These are phyloP conservation scores for Jackrogersella minutella DNA, from an alignment of 495 filamentous ascomycete species.

Conservation along the genomic window DNA sequence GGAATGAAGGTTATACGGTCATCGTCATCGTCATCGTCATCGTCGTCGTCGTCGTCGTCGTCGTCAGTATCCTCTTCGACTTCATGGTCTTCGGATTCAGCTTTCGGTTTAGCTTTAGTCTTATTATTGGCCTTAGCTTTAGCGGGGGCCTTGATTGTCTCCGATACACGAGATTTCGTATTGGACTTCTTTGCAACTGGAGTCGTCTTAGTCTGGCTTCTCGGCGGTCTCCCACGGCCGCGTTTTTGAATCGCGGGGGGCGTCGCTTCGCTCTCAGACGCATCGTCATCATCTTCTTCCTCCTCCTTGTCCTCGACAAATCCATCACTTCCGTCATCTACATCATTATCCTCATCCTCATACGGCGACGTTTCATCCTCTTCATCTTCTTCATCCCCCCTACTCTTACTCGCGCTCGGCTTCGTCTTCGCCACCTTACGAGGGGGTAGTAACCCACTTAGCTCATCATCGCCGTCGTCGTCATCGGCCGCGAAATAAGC, in stretches of 20 bases:
- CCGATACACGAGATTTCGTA: slow-evolving; percentile 7
- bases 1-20: slow-evolving; percentile 65
- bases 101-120: slow-evolving; percentile 18
- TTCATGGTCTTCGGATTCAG: slow-evolving; percentile 26
- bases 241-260: slow-evolving; percentile 25
- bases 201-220: slow-evolving; percentile 12
- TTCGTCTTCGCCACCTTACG: slow-evolving; percentile 27
- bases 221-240: slow-evolving; percentile 34
- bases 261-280: slow-evolving; percentile 38
- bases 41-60: slow-evolving; percentile 44
- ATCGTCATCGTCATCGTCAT: slow-evolving; percentile 46
- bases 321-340: slow-evolving; percentile 40
- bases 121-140: not conserved
- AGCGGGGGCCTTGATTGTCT: not conserved
- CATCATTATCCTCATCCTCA: slow-evolving; percentile 29
- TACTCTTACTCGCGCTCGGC: not conserved
- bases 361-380: slow-evolving; percentile 39
- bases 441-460: slow-evolving; percentile 23
- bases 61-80: slow-evolving; percentile 21
- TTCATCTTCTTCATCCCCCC: slow-evolving; percentile 26
- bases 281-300: slow-evolving; percentile 31
- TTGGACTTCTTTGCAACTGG: slow-evolving; percentile 9
- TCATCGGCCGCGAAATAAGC: slow-evolving; percentile 49
- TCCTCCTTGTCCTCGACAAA: slow-evolving; percentile 37
- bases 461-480: slow-evolving; percentile 32